Conservation (phyloP, 2,329 filamentous ascomycete species). For the Fusarium tricinctum region DNA sequence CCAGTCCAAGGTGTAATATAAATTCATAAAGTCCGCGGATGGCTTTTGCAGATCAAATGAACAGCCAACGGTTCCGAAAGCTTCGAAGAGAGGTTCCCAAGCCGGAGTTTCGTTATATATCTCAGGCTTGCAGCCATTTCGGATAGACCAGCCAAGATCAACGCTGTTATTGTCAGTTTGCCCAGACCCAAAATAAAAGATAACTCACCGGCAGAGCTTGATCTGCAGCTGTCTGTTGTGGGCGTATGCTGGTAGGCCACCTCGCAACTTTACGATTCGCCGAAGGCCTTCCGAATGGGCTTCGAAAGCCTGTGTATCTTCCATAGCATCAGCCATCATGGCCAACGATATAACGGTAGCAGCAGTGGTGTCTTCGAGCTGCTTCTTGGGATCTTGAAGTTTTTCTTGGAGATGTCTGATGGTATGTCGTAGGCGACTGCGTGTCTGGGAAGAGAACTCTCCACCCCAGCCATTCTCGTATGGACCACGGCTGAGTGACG, state of each 20-base stretch:
- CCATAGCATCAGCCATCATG: conserved; percentile 43
- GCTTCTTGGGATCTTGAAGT: conserved; percentile 27
- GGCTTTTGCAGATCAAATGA: conserved; percentile 13
- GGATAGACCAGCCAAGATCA: conserved; percentile 50
- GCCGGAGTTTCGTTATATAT: conserved; percentile 39
- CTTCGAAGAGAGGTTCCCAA: conserved; percentile 39
- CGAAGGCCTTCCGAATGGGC: conserved; percentile 44
- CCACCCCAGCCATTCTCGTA: background rate
- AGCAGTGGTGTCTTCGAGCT: conserved; percentile 40
- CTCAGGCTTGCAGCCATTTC: conserved; percentile 44
- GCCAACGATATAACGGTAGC: conserved; percentile 43
- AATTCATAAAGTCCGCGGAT: conserved; percentile 8
- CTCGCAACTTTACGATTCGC: conserved; percentile 47
- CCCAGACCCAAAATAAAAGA: rapidly evolving
- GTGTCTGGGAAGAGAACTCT: conserved; percentile 32
- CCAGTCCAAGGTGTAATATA: conserved; percentile 40
- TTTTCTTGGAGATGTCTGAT: conserved; percentile 40
- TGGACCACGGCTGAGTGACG: background rate
- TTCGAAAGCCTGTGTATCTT: conserved; percentile 36
- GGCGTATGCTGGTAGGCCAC: conserved; percentile 44
- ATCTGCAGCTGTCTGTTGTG: conserved; percentile 48
- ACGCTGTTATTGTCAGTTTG: conserved; percentile 29
- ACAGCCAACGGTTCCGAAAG: conserved; percentile 6
- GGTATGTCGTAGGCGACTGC: conserved; percentile 28
- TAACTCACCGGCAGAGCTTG: conserved; percentile 50